Base-by-base conservation (phyloP, 2,329 filamentous ascomycete species). In the Aspergillus sp. region DNA sequence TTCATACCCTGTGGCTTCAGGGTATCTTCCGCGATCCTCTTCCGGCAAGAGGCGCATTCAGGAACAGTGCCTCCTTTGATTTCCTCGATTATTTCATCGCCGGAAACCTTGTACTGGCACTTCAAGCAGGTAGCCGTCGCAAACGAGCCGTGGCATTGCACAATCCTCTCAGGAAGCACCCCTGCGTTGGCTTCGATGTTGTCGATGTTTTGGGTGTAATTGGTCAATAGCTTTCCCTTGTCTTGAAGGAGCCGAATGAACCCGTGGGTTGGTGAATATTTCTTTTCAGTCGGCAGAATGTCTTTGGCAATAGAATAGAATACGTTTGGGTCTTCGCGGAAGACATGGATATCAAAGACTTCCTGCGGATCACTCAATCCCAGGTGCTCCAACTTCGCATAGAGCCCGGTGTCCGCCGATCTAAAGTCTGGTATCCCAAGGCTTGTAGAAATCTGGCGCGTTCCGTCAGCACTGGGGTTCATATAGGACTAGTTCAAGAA, bases 121-220 rank as follows among this genome's bases (percentile, higher is more conserved):
- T 83, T 80, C 28, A 91, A 74, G 59, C 91, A 98, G 2, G 79
- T 84, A 14, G 91, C 91, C 0, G 82, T 93, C 26, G 88, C 88
- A 64, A 95, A 96, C 5, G 86, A 94, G 39, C 91, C 91, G 55
- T 98, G 91, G 56, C 91, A 96, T 61, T 98, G 89, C 16, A 98
- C 81, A 12, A 96, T 72, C 53, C 91, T 93, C 20, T 84, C 79
- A 1, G 76, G 72, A 14, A 69, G 63, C 39, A 98, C 84, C 14
- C 91, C 91, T 0, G 89, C 89, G 50, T 83, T 79, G 40, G 79
- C 74, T 59, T 98, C 89, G 32, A 95, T 78, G 48, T 95, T 95
- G 67, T 98, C 91, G 52, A 98, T 96, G 59, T 98, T 98, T 57
- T 98, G 91, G 0, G 91, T 93, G 66, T 95, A 98, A 63, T 96